Percentiles rank a stretch among this genome's conserved stretches.
These are phyloP conservation scores for Fusarium chaquense DNA, from an alignment of 2,329 filamentous ascomycete species.

Conservation along the genomic window DNA sequence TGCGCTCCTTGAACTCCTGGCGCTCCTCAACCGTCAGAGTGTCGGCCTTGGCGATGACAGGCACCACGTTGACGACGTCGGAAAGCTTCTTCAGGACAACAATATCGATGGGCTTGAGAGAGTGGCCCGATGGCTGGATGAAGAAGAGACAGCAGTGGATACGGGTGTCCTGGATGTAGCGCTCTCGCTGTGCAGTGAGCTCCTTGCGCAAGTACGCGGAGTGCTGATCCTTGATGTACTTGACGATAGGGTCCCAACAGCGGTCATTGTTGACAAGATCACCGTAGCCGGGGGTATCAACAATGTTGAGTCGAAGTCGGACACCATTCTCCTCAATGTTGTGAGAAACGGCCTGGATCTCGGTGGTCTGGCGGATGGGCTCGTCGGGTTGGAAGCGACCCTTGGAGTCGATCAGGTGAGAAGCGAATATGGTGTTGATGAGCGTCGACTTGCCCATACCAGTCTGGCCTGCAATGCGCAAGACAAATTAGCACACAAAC, in stretches of 20 bases:
- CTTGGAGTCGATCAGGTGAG: slow-evolving; percentile 99
- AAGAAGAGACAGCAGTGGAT: slow-evolving; percentile 99
- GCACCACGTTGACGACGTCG: slow-evolving; percentile 98
- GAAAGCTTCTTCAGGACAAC: slow-evolving; percentile 99
- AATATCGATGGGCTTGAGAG: slow-evolving; percentile 98
- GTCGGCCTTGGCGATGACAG: slow-evolving; percentile 98
- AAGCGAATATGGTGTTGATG: slow-evolving; percentile 99
- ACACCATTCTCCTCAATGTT: slow-evolving; percentile 99
- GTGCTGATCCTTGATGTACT: slow-evolving; percentile 99
- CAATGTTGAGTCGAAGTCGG: slow-evolving; percentile 96
- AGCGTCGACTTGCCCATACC: slow-evolving; percentile 98
- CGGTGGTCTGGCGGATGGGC: slow-evolving; percentile 92
- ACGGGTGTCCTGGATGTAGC: slow-evolving; percentile 98
- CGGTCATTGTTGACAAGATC: slow-evolving; percentile 99
- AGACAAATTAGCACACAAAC: slow-evolving; percentile 28
- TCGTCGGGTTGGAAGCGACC: slow-evolving; percentile 93
- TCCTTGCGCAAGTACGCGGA: slow-evolving; percentile 99
- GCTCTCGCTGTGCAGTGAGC: slow-evolving; percentile 97
- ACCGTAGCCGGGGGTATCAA: slow-evolving; percentile 97
- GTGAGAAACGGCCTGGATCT: slow-evolving; percentile 98
- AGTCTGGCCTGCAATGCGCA: slow-evolving; percentile 79
- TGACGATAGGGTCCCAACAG: slow-evolving; percentile 99
- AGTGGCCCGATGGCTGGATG: slow-evolving; percentile 98
- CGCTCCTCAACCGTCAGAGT: slow-evolving; percentile 96
- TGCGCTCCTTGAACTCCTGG: slow-evolving; percentile 96